Percentiles rank a stretch among this genome's conserved stretches.
phyloP scores from a whole-genome alignment of 2,329 filamentous ascomycete genomes.

The Exophiala bonariae region DNA sequence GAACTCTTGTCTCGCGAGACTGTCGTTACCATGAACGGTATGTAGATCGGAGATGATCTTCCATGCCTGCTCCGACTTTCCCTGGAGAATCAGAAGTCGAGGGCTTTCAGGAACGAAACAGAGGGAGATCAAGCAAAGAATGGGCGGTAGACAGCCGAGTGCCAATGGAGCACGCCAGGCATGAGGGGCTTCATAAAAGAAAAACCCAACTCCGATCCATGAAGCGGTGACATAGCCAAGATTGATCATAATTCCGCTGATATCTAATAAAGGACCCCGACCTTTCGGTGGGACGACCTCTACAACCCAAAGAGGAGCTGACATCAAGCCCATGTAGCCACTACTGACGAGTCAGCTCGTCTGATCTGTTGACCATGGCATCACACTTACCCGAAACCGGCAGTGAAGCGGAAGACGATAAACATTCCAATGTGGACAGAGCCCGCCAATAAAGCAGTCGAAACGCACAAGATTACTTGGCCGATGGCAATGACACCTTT shows the following conservation, averaged over 20 bases:
- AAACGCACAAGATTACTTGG: not conserved
- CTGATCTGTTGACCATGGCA: not conserved
- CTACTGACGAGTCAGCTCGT: constrained; percentile 3
- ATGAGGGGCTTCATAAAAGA: not conserved
- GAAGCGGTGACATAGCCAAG: constrained; percentile 2
- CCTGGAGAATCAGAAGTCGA: not conserved
- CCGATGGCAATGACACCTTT: not conserved
- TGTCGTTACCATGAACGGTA: not conserved
- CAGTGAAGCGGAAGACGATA: constrained; percentile 14
- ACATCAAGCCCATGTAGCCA: constrained; percentile 15
- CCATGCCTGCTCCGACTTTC: not conserved
- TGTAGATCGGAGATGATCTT: not conserved
- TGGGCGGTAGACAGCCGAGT: constrained; percentile 3
- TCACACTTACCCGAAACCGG: constrained; percentile 8
- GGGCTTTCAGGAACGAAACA: not conserved
- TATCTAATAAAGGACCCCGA: constrained; percentile 1
- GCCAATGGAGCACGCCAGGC: not conserved
- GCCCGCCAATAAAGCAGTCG: constrained; percentile 3
- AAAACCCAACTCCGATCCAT: constrained; percentile 7
- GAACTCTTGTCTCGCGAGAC: not conserved
- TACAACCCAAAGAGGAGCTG: constrained; percentile 1
- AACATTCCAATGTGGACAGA: constrained; percentile 9
- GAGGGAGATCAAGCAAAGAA: not conserved
- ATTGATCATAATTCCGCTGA: not conserved
- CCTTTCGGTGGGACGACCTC: constrained; percentile 4